Evolutionary conservation across 768 basidiomycete genomes (phyloP), one percentile per base, ranked within the genome.

Genomic region (Scleroderma bovista): DNA sequence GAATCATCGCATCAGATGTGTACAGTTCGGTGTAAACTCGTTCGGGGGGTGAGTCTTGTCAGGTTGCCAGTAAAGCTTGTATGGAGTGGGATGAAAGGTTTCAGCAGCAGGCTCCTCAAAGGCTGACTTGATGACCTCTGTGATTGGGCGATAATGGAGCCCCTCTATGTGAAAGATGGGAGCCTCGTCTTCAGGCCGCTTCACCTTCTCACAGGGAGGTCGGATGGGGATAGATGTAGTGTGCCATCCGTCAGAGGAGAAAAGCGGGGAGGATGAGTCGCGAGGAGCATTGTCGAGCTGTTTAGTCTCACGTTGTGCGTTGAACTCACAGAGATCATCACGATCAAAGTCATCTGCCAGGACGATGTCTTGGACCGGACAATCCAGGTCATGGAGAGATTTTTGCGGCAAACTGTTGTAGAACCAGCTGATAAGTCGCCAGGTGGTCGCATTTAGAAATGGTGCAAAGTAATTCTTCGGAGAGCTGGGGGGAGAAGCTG

Each of bases 361-460:
- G 17, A 57, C 12, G 7, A 56, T 51, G 6, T 56, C 40, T 1
- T 44, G 38, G 13, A 51, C 44, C 8, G 57, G 52, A n/a, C 29
- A 13, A 33, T 57, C 32, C 3, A 58, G 37, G 22, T 48, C 38
- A 11, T n/a, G 39, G 4, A 43, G 36, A 16, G 51, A 53, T 34
- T 49, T 57, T 19, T 22, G 32, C n/a, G 34, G 52, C 11, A 57
- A 55, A 1, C 63, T 55, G 22, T 48, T 53, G 38, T 60, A 49
- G 26, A 54, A 41, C 64, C 65, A 64, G 20, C 50, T 38, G 62
- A 61, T 64, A 1, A 63, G 43, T 5, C 36, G 50, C 22, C 45
- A 60, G 29, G 29, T 19, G 19, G 29, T 40, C 6, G 19, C 17
- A 19, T 19, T 40, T 22, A 40, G 4, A 11, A 40, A 40, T 2